These are phyloP conservation scores for Rubus parviflorus DNA, from an alignment of 306 rosid species.

Conservation along the genomic window DNA sequence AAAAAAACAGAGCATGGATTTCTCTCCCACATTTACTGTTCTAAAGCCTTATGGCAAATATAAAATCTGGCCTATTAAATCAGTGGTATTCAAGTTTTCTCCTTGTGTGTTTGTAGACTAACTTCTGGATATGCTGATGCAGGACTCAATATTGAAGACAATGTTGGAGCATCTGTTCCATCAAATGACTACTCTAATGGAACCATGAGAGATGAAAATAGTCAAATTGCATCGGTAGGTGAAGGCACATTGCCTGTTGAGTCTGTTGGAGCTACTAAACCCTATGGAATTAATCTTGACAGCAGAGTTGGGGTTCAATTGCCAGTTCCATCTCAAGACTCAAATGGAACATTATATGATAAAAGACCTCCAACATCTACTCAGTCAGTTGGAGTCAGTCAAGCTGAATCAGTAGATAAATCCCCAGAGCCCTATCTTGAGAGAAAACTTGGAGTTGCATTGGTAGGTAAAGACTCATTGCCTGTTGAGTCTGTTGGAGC, in stretches of 20 bases:
- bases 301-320: neutral
- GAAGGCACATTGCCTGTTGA: constrained; percentile 5
- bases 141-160: constrained; percentile 14
- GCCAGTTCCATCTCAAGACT: constrained; percentile 8
- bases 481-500: constrained; percentile 18
- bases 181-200: neutral
- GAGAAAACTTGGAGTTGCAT: neutral
- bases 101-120: neutral
- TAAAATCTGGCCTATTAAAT: neutral
- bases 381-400: constrained; percentile 2
- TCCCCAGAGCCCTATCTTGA: constrained; percentile 6
- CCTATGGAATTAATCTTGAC: neutral
- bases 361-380: neutral
- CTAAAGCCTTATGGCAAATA: neutral
- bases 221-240: constrained; percentile 12
- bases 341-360: constrained; percentile 11
- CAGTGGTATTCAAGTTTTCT: neutral
- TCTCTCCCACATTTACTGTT: neutral
- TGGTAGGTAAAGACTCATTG: neutral
- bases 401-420: constrained; percentile 17
- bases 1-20: neutral
- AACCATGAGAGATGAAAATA: neutral
- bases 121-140: constrained; percentile 23
- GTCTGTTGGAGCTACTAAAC: constrained; percentile 13
- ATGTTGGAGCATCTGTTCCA: constrained; percentile 9